Evolutionary conservation across 495 filamentous ascomycete species (phyloP), one percentile per base, ranked within the genome.

Genomic region (Neurospora sp.): DNA sequence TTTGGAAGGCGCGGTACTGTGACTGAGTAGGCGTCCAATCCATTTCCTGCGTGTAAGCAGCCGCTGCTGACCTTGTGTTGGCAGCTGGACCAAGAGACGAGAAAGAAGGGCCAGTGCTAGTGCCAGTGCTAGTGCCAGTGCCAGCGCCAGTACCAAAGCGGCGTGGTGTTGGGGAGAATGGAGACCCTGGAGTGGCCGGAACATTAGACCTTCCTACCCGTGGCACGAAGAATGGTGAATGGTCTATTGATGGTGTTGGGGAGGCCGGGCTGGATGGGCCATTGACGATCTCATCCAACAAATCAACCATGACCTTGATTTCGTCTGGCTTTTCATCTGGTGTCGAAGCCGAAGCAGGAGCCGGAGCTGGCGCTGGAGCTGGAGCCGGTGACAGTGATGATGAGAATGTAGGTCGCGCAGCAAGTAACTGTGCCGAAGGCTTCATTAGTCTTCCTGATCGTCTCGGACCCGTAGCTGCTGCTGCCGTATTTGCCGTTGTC

Each of bases 1-100:
- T 78, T 77, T 78, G 85, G 77, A 86, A 85, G 72, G 87, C 83
- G 69, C 85, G 83, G 77, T 86, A 76, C 69, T 79, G 84, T 23
- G 88, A 86, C 31, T 82, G 79, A 12, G 90, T 89, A 3, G 93
- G 93, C 27, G 90, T 88, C 93, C 93, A 97, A 74, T 97, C 93
- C 93, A 97, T 97, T 70, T 84, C 82, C 48, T 90, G 83, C 11
- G 79, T 81, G 75, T 88, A 85, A 12, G 78, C 73, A 20, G 70
- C 16, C 31, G 69, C 8, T 38, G 42, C 3, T 31, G 71, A 27
- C n/a, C 54, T 66, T 66, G 54, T 66, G 54, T 66, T 31, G 23
- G 54, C 54, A 35, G 18, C 23, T 48, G 62, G 38, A 44, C 38
- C 31, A n/a, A 70, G 31, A 72, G 54, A 11, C 46, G 72, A 69